Evolutionary conservation across 2,329 filamentous ascomycete genomes (phyloP), one percentile per base, ranked within the genome.

Genomic region (Penicillium sumatraense): DNA sequence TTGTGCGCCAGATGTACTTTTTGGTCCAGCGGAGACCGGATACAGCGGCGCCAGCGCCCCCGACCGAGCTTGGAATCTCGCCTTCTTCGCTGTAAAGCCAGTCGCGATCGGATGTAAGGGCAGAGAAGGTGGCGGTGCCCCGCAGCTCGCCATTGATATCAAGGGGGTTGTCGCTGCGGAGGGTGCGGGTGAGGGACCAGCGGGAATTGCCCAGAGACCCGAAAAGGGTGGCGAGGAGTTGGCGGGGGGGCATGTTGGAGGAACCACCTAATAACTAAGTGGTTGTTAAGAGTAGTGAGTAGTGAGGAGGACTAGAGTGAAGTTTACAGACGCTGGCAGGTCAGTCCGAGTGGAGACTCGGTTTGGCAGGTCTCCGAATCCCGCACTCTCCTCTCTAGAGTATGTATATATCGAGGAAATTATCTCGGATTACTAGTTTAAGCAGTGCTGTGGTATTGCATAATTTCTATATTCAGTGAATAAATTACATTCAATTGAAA

Each of bases 41-140:
- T 52, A 49, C 46, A 5, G 53, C 50, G 13, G 66, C 62, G 1
- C n/a, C n/a, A n/a, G 62, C 66, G n/a, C 61, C 49, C 0, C 62
- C 58, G n/a, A 64, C 53, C 4, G 61, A 57, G n/a, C 53, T 57
- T 13, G 70, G 69, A 58, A 78, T 72, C 44, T 75, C 70, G 51
- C 77, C 77, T 59, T 76, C 70, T 64, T 79, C 77, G 56, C 64
- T 70, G 56, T 79, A 79, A 11, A 78, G 63, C 53, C 77, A 67
- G 51, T 75, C 68, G 27, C 62, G 62, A 36, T 65, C 61, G 44
- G 59, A 58, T 45, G 62, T 53, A 11, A 62, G 59, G n/a, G 61
- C 44, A 44, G 65, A 70, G 60, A 79, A 78, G 5, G 67, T 70
- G 5, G 76, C 76, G 8, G 68, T 72, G 26, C 76, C 76, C 16